Base-by-base conservation (phyloP, 75 land plant species). In the Cryptomeria japonica region DNA sequence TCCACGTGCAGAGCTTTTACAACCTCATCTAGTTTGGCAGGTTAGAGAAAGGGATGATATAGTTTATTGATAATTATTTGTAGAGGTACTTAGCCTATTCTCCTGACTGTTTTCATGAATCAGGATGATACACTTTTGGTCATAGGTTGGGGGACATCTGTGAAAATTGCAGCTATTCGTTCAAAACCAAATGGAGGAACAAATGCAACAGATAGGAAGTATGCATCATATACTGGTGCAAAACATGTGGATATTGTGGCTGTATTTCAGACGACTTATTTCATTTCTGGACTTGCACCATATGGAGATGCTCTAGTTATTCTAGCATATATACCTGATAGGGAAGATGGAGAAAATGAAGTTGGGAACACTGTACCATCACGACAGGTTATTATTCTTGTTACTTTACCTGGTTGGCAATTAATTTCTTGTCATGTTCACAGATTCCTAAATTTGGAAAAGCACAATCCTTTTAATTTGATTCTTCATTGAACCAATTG, bases 21-120 rank as follows among this genome's bases (percentile, higher is more conserved):
- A 93, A 56, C 99, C 99, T 88, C 96, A 97, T 37, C 91, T 98
- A 85, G 95, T 98, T 70, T 98, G 99, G 99, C 99, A 98, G 99
- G 99, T 96, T 32, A 86, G 32, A 25, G 89, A 38, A 37, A 56
- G 58, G 47, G 51, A 39, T 83, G 85, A 41, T 42, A 3, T 13
- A 25, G 11, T 76, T 86, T 75, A 31, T 28, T 72, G 37, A 38
- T 86, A 9, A 80, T 34, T 34, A 56, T 41, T 28, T 46, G 41
- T 47, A 31, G 46, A 31, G 46, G 79, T 64, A 37, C 68, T 44
- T 55, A 46, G 28, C 42, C 37, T 84, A 58, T 85, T 55, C 44
- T 32, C 46, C 86, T 87, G 37, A 36, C 75, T 19, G 39, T 55
- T 55, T 51, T 37, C 72, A 32, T 18, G n/a, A 49, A 85, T 47